Base-by-base conservation (phyloP, 345 rosid genomes). In the Linum trigynum region DNA sequence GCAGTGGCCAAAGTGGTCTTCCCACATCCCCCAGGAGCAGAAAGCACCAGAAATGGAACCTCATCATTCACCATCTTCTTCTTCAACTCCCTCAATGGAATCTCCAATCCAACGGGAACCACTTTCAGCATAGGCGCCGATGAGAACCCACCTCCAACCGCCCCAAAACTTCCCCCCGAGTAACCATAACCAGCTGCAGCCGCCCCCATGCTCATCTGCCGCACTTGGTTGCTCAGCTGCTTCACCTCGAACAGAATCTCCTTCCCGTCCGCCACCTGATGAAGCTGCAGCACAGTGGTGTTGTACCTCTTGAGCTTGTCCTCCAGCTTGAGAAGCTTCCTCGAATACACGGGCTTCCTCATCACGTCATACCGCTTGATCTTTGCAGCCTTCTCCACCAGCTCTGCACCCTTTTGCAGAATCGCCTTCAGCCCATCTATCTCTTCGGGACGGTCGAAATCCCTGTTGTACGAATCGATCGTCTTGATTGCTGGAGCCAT, bases 11-110 rank as follows among this genome's bases (percentile, higher is more conserved):
- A 39, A 9, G 77, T 74, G 59, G 77, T 65, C 64, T 74, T 74
- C 36, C 77, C 73, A 69, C 67, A 74, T 35, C 77, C 73, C 55
- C 73, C 65, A 39, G 73, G 64, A 65, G 77, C 77, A 38, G 77
- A 69, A 5, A 74, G 36, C 43, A 74, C 70, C 38, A 69, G 51
- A 38, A 65, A 9, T 5, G 67, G 51, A 0, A 50, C 40, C 9
- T n/a, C 23, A 56, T 74, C 70, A 2, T 51, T 32, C 2, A 74
- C 55, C 64, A 74, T 12, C 17, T 57, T 69, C 35, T 36, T 71
- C 62, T 40, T 62, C 61, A 74, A 15, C 1, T 74, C 77, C 43
- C 17, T 61, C 64, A 69, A 35, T 15, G 77, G 77, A 55, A 65
- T 57, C 59, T 69, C 64, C 4, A 74, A 42, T 10, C 77, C 77